A percentile compares a stretch with the other conserved stretches of the same genome.
phyloP scores from a whole-genome alignment of 108 stramenopile species.

The Epipyxis sp. region DNA sequence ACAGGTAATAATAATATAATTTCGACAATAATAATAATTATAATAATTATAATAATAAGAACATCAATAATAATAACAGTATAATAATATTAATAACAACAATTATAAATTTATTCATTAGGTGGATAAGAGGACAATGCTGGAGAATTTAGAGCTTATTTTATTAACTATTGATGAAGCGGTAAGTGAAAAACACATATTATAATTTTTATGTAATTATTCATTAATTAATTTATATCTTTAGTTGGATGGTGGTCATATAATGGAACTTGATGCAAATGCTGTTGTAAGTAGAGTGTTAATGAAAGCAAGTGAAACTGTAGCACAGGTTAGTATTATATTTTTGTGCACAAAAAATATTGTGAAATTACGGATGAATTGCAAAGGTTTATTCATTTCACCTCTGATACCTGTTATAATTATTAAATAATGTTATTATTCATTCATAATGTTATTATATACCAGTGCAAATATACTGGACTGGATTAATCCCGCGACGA shows the following conservation, averaged over 20 bases:
- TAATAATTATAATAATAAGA: too few relatives aligned
- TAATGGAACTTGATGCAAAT: slow-evolving; percentile 26
- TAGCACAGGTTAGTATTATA: background rate
- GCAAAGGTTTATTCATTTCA: background rate
- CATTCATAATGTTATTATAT: too few relatives aligned
- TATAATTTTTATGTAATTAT: background rate
- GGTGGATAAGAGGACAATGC: slow-evolving; percentile 32
- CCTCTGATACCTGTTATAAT: background rate
- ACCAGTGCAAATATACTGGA: too few relatives aligned
- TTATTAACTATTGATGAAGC: slow-evolving; percentile 23
- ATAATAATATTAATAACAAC: too few relatives aligned
- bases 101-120: too few relatives aligned
- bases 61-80: too few relatives aligned
- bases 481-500: too few relatives aligned
- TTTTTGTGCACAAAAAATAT: background rate
- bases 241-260: slow-evolving; percentile 10
- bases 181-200: slow-evolving; percentile 1
- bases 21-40: too few relatives aligned
- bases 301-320: background rate
- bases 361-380: background rate
- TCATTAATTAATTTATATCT: too few relatives aligned
- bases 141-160: slow-evolving; percentile 30
- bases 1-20: background rate
- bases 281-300: slow-evolving; percentile 13
- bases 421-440: too few relatives aligned